A percentile compares a stretch with the other conserved stretches of the same genome.
phyloP scores from a whole-genome alignment of 169 alveolate species.

The Miamiensis avidus region DNA sequence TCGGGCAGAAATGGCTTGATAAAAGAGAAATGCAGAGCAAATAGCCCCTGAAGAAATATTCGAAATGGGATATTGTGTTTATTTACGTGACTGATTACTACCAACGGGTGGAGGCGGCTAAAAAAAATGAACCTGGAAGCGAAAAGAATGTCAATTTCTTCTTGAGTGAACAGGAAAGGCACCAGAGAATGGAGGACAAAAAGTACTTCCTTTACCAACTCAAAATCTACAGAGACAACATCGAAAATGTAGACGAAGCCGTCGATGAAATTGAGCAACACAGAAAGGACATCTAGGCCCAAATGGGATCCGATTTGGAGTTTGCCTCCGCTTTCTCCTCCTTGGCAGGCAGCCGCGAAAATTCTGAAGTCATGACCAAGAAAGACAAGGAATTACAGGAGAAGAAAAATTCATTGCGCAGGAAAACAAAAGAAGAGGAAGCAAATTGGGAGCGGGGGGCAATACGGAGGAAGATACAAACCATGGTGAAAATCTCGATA shows the following conservation, averaged over 20 bases:
- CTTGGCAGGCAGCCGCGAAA: neutral
- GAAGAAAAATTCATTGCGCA: no score
- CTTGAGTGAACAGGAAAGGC: neutral
- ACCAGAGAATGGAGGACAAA: neutral
- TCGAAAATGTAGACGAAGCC: neutral
- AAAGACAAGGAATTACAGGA: no score
- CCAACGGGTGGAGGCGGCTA: neutral
- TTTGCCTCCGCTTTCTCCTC: neutral
- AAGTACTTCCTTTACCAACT: neutral
- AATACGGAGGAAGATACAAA: neutral
- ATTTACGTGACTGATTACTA: neutral
- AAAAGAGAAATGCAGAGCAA: neutral
- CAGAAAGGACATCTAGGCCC: neutral
- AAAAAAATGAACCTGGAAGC: neutral
- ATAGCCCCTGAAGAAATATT: neutral
- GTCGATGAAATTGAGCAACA: neutral
- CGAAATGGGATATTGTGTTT: neutral
- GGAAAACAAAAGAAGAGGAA: neutral
- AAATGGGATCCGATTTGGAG: neutral
- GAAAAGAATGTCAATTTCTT: neutral
- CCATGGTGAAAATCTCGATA: neutral
- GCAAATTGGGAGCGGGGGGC: neutral
- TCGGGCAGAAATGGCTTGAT: slow-evolving; percentile 34
- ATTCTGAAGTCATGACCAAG: neutral
- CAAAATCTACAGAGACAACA: neutral